A percentile compares a stretch with the other conserved stretches of the same genome.
Conservation (phyloP, 2,329 filamentous ascomycete genomes). For the Beauveria caledonica region DNA sequence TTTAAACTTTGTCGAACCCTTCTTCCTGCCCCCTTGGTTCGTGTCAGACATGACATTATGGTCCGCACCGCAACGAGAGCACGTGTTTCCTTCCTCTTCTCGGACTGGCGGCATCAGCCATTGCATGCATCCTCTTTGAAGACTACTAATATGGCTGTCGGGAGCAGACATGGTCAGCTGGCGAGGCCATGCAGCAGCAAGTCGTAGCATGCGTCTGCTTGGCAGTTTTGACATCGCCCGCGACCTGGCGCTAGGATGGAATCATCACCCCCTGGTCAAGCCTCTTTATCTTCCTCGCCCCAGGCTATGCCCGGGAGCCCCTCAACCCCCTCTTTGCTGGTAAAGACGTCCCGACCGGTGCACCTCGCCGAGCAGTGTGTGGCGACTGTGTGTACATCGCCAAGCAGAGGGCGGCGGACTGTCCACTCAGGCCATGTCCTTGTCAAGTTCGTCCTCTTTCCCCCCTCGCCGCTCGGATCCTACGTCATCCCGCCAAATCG, state of each 20-base stretch:
- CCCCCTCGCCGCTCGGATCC: neutral
- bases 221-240: neutral
- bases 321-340: neutral
- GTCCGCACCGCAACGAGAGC: neutral
- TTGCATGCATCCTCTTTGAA: neutral
- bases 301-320: too few relatives aligned
- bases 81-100: neutral
- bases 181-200: neutral
- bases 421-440: too few relatives aligned
- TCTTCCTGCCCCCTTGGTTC: neutral
- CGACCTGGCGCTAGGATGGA: neutral
- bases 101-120: neutral
- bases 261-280: too few relatives aligned
- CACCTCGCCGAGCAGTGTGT: neutral
- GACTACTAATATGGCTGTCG: neutral
- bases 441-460: neutral
- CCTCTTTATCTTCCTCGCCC: too few relatives aligned
- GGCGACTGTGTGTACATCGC: neutral
- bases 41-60: neutral
- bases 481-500: neutral
- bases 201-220: neutral
- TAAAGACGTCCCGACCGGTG: neutral
- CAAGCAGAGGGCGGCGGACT: too few relatives aligned
- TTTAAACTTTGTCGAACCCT: neutral
- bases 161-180: neutral